A percentile compares a stretch with the other conserved stretches of the same genome.
Evolutionary conservation across 2,329 filamentous ascomycete genomes (phyloP).

Genomic region (Phyllosticta citribraziliensis): DNA sequence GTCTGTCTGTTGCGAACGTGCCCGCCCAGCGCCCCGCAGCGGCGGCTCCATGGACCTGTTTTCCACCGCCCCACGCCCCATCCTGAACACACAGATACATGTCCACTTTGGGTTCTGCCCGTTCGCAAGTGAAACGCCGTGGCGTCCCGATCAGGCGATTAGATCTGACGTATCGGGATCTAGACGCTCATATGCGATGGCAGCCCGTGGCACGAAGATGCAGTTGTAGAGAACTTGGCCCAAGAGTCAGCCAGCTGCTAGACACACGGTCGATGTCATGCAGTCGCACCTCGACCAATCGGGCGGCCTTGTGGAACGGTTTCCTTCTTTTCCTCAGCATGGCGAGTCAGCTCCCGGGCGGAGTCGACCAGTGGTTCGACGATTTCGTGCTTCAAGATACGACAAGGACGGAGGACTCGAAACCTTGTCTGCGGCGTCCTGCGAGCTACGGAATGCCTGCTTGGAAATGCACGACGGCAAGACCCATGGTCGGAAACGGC

Average conservation of each 20-base stretch:
- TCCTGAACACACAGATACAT: background rate
- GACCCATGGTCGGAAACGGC: background rate
- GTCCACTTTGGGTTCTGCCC: background rate
- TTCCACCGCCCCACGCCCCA: background rate
- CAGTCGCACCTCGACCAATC: background rate
- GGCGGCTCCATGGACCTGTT: background rate
- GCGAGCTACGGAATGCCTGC: background rate
- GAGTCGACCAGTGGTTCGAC: background rate
- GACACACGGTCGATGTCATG: slow-evolving; percentile 5
- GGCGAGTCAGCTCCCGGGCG: background rate
- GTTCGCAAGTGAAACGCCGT: slow-evolving; percentile 8
- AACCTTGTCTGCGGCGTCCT: background rate
- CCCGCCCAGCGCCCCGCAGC: background rate
- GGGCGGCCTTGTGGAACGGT: background rate
- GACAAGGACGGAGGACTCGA: slow-evolving; percentile 9
- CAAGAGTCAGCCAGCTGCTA: background rate
- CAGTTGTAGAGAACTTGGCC: background rate
- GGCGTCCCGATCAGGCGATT: slow-evolving; percentile 10
- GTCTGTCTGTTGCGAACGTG: background rate
- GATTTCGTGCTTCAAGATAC: background rate
- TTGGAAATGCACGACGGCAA: background rate
- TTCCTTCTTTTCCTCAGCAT: background rate
- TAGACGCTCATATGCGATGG: slow-evolving; percentile 2
- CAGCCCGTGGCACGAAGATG: background rate
- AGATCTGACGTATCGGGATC: slow-evolving; percentile 10